Base-by-base conservation (phyloP, 768 basidiomycete genomes). In the Paxillus ammoniavirescens region DNA sequence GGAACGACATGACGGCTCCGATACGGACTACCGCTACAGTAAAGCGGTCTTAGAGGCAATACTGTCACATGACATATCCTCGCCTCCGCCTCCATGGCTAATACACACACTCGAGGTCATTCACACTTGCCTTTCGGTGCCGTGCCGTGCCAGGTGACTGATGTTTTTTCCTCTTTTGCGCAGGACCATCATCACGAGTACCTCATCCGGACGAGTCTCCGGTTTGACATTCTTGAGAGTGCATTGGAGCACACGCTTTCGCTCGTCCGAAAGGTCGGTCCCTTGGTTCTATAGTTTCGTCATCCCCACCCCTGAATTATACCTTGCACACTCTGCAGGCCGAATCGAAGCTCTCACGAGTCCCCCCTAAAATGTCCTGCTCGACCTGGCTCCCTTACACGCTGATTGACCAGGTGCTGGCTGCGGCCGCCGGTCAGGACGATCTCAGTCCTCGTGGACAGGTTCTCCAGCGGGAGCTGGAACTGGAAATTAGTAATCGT, bases 331-430 rank as follows among this genome's bases (percentile, higher is more conserved):
- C 37, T 30, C 26, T 47, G 9, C 54, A 89, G 85, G 76, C 80
- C 44, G 82, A 84, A 57, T 65, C 73, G 49, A 75, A 75, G 41
- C 69, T 87, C 43, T 72, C 79, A 41, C 82, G 77, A 60, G 75
- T 78, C 46, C 72, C 77, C 21, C 76, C 77, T 28, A 82, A 76
- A 63, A 75, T 77, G 37, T 80, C 89, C 3, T 80, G 77, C 33
- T 66, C 79, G 49, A 87, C 87, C 4, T 93, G 90, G 87, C 73
- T 93, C 37, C 92, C 92, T 13, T 93, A 93, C 64, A 82, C 83
- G 46, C 77, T 93, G 50, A 81, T 94, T 57, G 92, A 94, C 69
- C 87, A 91, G 69, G 86, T 93, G 35, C 76, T 93, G 28, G 76
- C 77, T 21, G 84, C 85, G 13, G 82, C 86, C 9, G 77, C 79